Evolutionary conservation across 192 early-diverging fungal species (phyloP), one percentile per base, ranked within the genome.

Genomic region (Coemansia sp.): DNA sequence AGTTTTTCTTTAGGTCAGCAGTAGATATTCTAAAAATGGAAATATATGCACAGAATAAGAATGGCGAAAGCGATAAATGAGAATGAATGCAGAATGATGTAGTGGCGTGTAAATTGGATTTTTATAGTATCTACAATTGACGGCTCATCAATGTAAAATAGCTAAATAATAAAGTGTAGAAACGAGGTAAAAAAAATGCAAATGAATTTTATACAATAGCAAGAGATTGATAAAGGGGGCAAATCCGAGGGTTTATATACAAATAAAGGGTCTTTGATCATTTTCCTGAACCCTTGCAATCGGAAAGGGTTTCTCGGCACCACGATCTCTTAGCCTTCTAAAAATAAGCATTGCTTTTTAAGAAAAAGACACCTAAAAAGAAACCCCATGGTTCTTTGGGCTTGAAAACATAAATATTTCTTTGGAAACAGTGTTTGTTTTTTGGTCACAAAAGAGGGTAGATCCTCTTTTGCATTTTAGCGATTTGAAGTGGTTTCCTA

Each of bases 41-140:
- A 26, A 26, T 26, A 26, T 26, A 26, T 26, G 23, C 23, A 26
- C 23, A 26, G 10, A 36, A 18, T 3, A 20, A 13, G 26, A 36
- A n/a, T 38, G 18, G 47, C 42, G 23, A 42, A 18, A 39, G 16
- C 23, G 15, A 36, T 5, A n/a, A 35, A 21, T 38, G 49, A 52
- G n/a, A 19, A n/a, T 40, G 19, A 35, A 45, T 55, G 52, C 36
- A 55, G 31, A 55, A 50, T 38, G 41, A 50, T 50, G 26, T 16
- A 33, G 43, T 36, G 31, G 30, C 33, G 43, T 6, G 36, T 23
- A 15, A 37, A 52, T 28, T 31, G 39, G 5, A 5, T 36, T 20
- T 57, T 47, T 48, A 26, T 26, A 26, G 23, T 26, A 26, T 19
- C 23, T 57, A 57, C 55, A 57, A 14, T 2, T 12, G 37, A 38